A percentile compares a stretch with the other conserved stretches of the same genome.
Conservation (phyloP, 2,329 filamentous ascomycete genomes). For the Parafenestella ontariensis region DNA sequence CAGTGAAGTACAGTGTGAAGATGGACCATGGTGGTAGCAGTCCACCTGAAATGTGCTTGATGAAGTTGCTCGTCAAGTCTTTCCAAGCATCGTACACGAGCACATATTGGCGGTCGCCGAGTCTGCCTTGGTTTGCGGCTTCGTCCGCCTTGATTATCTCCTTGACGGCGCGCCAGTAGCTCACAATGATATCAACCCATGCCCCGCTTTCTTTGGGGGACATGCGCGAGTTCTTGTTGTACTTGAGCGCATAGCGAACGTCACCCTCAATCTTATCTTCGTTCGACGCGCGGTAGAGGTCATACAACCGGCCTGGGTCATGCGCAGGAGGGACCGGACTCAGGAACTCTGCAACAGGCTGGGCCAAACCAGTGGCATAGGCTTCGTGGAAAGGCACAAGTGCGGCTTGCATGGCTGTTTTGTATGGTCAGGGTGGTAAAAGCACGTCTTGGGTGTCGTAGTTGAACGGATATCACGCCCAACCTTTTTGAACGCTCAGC, state of each 20-base stretch:
- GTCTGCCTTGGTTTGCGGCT: slow-evolving; percentile 53
- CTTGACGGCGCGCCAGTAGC: slow-evolving; percentile 83
- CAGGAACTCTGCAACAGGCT: slow-evolving; percentile 75
- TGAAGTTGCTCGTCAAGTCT: slow-evolving; percentile 76
- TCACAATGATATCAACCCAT: slow-evolving; percentile 86
- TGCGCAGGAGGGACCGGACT: slow-evolving; percentile 70
- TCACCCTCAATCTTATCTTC: slow-evolving; percentile 70
- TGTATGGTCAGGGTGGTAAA: background rate
- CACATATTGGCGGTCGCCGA: slow-evolving; percentile 69
- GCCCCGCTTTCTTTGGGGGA: slow-evolving; percentile 72
- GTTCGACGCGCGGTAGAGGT: slow-evolving; percentile 76
- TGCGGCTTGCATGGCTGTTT: slow-evolving; percentile 69
- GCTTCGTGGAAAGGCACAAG: slow-evolving; percentile 77
- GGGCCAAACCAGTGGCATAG: slow-evolving; percentile 70
- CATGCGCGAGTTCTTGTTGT: slow-evolving; percentile 64
- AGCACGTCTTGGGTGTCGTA: slow-evolving; percentile 3
- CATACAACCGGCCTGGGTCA: slow-evolving; percentile 70
- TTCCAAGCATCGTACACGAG: slow-evolving; percentile 90
- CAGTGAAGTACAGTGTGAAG: slow-evolving; percentile 85
- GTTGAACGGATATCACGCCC: slow-evolving; percentile 6
- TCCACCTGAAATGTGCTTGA: slow-evolving; percentile 79
- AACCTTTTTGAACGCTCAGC: background rate
- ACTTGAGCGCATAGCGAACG: slow-evolving; percentile 73
- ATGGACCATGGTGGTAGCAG: slow-evolving; percentile 90
- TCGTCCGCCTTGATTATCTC: slow-evolving; percentile 74